phyloP scores from a whole-genome alignment of 2,329 filamentous ascomycete genomes.

The Orbilia brochopaga region DNA sequence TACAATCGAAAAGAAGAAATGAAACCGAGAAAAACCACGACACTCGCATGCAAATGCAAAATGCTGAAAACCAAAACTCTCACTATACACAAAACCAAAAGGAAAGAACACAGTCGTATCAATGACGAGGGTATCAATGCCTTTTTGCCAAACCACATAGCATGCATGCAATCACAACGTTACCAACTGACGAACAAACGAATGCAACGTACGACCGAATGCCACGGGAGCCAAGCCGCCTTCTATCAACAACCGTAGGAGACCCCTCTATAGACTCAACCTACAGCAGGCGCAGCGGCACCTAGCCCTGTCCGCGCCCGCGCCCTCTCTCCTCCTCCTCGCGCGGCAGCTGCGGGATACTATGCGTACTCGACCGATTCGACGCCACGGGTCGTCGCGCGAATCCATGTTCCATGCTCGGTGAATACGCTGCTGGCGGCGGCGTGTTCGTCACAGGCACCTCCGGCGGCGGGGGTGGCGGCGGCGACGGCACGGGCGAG shows the following conservation, averaged over 20 bases:
- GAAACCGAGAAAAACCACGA: constrained; percentile 2
- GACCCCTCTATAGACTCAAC: constrained; percentile 20
- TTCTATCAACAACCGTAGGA: constrained; percentile 7
- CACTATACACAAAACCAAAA: constrained; percentile 10
- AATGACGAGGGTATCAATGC: constrained; percentile 49
- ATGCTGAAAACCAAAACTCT: constrained; percentile 14
- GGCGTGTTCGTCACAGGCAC: not conserved
- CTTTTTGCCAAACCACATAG: constrained; percentile 35
- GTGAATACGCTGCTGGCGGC: not conserved
- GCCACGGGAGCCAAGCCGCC: not conserved
- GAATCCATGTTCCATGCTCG: constrained; percentile 7
- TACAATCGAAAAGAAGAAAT: not conserved
- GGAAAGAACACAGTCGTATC: constrained; percentile 14
- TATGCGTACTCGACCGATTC: constrained; percentile 28
- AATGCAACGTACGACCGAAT: constrained; percentile 2
- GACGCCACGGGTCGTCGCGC: constrained; percentile 29
- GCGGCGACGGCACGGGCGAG: constrained; percentile 17
- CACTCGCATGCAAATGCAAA: constrained; percentile 26
- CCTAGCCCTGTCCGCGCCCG: not conserved
- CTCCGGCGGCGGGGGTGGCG: not conserved
- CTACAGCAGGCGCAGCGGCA: constrained; percentile 6
- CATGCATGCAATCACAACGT: constrained; percentile 9
- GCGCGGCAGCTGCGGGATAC: constrained; percentile 20
- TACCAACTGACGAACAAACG: constrained; percentile 10
- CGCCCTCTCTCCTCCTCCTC: constrained; percentile 21